Percentiles rank a stretch among this genome's conserved stretches.
Conservation (phyloP, 306 rosid genomes). For the Comarum palustre region DNA sequence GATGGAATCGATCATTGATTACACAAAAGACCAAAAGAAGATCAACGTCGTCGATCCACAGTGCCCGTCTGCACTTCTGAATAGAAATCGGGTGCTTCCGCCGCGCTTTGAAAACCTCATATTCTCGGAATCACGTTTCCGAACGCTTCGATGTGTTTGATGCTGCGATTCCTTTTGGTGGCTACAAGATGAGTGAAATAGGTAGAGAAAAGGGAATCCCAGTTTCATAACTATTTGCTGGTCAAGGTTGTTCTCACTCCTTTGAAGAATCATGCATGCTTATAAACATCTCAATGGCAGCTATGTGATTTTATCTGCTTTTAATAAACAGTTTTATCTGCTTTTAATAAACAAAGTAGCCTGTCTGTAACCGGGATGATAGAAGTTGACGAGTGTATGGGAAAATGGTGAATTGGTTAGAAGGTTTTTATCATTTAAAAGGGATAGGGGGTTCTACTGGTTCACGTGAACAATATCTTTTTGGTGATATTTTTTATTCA, state of each 20-base stretch:
- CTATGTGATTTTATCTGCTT: not conserved
- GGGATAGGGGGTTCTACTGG: too few relatives aligned
- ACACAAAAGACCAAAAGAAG: too few relatives aligned
- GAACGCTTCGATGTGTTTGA: slow-evolving; percentile 87
- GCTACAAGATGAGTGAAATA: slow-evolving; percentile 89
- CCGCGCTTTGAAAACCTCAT: too few relatives aligned
- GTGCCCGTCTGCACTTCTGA: too few relatives aligned
- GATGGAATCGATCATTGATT: too few relatives aligned
- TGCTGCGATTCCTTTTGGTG: slow-evolving; percentile 94
- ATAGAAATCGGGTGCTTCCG: too few relatives aligned
- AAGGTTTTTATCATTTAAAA: not conserved
- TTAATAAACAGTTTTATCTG: slow-evolving; percentile 17
- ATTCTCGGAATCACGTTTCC: too few relatives aligned
- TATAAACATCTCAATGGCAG: slow-evolving; percentile 27
- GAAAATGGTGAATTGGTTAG: not conserved
- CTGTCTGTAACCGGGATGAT: not conserved
- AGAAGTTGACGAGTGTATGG: not conserved
- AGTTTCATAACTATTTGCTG: slow-evolving; percentile 75
- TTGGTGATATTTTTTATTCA: too few relatives aligned
- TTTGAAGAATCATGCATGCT: slow-evolving; percentile 73
- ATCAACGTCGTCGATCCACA: too few relatives aligned
- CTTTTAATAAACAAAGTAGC: not conserved
- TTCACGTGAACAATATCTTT: too few relatives aligned
- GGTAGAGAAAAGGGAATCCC: slow-evolving; percentile 86
- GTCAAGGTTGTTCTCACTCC: slow-evolving; percentile 84